Base-by-base conservation (phyloP, 441 rosid genomes). In the Corymbia calophylla region DNA sequence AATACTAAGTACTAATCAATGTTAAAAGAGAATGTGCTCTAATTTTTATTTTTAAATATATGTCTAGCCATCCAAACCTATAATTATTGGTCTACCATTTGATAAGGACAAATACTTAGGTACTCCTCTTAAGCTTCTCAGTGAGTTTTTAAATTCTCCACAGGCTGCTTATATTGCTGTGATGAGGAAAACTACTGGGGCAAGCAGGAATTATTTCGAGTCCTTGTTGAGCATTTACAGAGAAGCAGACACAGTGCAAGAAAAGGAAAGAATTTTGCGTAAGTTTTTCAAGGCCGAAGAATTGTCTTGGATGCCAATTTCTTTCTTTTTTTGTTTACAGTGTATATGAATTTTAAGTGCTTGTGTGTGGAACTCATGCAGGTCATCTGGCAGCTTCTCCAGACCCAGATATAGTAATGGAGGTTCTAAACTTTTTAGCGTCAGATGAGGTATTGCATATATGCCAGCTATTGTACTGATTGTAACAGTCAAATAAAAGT, bases 111-210 rank as follows among this genome's bases (percentile, higher is more conserved):
- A 80, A 80, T 48, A 80, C 85, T 13, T 80, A 44, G 53, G 64
- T 58, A 55, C 88, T 55, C 64, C n/a, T 86, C n/a, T 31, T 55
- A 51, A 51, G 49, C 32, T 35, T 86, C 88, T 86, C 64, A 35
- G 14, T 35, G 25, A 84, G 23, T 8, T n/a, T 51, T 13, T 80
- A 5, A 19, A 47, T 87, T 16, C 87, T 55, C 23, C 85, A 64
- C 92, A 94, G 94, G 94, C 93, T 88, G 89, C 93, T 81, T 94
- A 94, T 73, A 89, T 90, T 89, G 73, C 93, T 64, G 89, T 92
- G 25, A 89, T 94, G 91, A 92, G 95, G 86, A 93, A 92, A 53
- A 48, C 91, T 54, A 92, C 90, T 64, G 25, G 51, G 87, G 55
- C 51, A 53, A 91, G 88, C 90, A 89, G 92, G 53, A 86, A 85